A percentile compares a stretch with the other conserved stretches of the same genome.
Conservation (phyloP, 2,329 filamentous ascomycete genomes). For the Lecanicillium sp. region DNA sequence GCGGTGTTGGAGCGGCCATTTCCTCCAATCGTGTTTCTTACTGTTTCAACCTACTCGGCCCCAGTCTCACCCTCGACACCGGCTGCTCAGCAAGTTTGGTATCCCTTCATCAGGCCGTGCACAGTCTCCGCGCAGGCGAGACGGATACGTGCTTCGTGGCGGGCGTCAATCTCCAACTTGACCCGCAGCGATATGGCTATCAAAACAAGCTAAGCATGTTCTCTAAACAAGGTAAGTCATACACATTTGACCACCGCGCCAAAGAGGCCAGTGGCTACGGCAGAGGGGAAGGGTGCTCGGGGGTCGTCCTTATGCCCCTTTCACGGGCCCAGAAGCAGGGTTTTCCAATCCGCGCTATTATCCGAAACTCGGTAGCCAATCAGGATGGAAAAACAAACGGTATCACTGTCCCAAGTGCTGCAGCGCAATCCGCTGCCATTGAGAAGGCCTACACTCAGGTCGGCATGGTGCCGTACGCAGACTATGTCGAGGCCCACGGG, state of each 20-base stretch:
- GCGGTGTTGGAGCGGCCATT: slow-evolving; percentile 23
- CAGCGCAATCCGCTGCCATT: slow-evolving; percentile 23
- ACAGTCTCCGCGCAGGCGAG: slow-evolving; percentile 26
- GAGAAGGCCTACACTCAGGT: slow-evolving; percentile 31
- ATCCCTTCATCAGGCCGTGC: slow-evolving; percentile 29
- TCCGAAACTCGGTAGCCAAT: slow-evolving; percentile 30
- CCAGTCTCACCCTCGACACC: slow-evolving; percentile 33
- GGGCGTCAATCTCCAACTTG: slow-evolving; percentile 20
- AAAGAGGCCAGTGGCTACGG: slow-evolving; percentile 39
- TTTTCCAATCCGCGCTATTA: slow-evolving; percentile 24
- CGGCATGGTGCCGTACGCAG: slow-evolving; percentile 24
- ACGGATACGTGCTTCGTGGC: slow-evolving; percentile 20
- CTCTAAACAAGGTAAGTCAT: neutral
- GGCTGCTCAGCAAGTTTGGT: slow-evolving; percentile 32
- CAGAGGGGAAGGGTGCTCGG: slow-evolving; percentile 40
- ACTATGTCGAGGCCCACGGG: slow-evolving; percentile 35
- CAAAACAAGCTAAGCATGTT: slow-evolving; percentile 1
- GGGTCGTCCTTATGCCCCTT: slow-evolving; percentile 39
- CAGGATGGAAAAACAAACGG: slow-evolving; percentile 37
- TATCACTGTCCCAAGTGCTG: slow-evolving; percentile 35
- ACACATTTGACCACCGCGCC: slow-evolving; percentile 28
- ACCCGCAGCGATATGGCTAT: slow-evolving; percentile 16
- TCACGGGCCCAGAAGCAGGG: slow-evolving; percentile 36
- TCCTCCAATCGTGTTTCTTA: slow-evolving; percentile 31
- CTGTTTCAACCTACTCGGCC: slow-evolving; percentile 29